Conservation (phyloP, 2,329 filamentous ascomycete genomes). For the Ascocoryne sarcoides region DNA sequence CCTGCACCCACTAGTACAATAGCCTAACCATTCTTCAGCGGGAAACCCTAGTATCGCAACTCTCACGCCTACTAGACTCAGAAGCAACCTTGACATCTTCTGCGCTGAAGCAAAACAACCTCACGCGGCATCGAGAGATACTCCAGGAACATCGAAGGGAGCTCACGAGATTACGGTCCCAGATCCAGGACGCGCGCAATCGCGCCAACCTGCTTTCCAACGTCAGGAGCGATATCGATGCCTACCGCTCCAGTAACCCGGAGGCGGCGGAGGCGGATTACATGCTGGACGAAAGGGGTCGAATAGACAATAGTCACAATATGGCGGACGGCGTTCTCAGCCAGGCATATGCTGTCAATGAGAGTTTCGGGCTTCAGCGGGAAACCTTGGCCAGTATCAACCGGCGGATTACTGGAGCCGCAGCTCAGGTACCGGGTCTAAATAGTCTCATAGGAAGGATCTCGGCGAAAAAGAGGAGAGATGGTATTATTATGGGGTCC, state of each 20-base stretch:
- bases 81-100: slow-evolving; percentile 81
- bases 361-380: slow-evolving; percentile 78
- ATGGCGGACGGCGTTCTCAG: slow-evolving; percentile 85
- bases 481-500: slow-evolving; percentile 83
- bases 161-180: slow-evolving; percentile 62
- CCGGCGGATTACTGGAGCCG: slow-evolving; percentile 78
- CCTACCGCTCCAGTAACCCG: slow-evolving; percentile 76
- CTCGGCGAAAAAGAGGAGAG: slow-evolving; percentile 86
- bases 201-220: slow-evolving; percentile 84
- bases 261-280: slow-evolving; percentile 85
- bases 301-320: slow-evolving; percentile 82
- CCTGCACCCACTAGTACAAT: too few relatives aligned
- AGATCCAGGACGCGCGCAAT: slow-evolving; percentile 70
- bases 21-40: slow-evolving; percentile 47
- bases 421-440: slow-evolving; percentile 84
- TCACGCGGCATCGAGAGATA: slow-evolving; percentile 83
- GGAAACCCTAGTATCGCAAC: slow-evolving; percentile 70
- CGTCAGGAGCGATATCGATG: slow-evolving; percentile 84
- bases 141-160: slow-evolving; percentile 80
- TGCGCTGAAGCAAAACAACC: slow-evolving; percentile 93
- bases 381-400: slow-evolving; percentile 87
- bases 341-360: slow-evolving; percentile 94
- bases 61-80: slow-evolving; percentile 83
- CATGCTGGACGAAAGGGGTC: slow-evolving; percentile 82
- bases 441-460: slow-evolving; percentile 89